A percentile compares a stretch with the other conserved stretches of the same genome.
phyloP scores from a whole-genome alignment of 2,329 filamentous ascomycete genomes.

The Thielaviopsis musarum region DNA sequence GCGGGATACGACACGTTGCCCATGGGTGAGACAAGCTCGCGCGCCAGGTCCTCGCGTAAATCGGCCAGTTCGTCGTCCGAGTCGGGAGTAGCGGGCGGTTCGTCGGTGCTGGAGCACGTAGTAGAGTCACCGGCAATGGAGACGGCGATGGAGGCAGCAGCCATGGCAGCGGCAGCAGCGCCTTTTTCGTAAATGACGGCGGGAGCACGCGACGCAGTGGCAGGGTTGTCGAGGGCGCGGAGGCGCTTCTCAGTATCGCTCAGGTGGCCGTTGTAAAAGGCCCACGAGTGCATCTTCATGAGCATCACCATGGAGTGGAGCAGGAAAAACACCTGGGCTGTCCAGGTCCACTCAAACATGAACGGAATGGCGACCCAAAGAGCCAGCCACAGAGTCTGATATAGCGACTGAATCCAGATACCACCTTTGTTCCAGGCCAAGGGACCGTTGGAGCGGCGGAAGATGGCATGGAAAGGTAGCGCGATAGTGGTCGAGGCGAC shows the following conservation, averaged over 20 bases:
- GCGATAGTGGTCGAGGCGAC: slow-evolving; percentile 55
- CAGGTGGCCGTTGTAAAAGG: slow-evolving; percentile 94
- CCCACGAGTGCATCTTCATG: slow-evolving; percentile 99
- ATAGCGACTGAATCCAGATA: slow-evolving; percentile 68
- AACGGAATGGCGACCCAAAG: slow-evolving; percentile 82
- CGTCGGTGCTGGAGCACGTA: slow-evolving; percentile 15
- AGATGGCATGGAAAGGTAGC: slow-evolving; percentile 55
- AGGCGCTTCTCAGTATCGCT: slow-evolving; percentile 73
- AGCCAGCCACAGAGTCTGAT: slow-evolving; percentile 60
- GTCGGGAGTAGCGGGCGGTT: slow-evolving; percentile 16
- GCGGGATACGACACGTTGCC: slow-evolving; percentile 79
- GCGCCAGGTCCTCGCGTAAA: slow-evolving; percentile 72
- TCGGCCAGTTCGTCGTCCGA: slow-evolving; percentile 39
- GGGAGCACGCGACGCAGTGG: slow-evolving; percentile 43
- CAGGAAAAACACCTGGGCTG: slow-evolving; percentile 84
- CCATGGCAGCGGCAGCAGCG: slow-evolving; percentile 22
- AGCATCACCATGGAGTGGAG: slow-evolving; percentile 80
- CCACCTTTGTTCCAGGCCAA: slow-evolving; percentile 63
- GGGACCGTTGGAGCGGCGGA: slow-evolving; percentile 34
- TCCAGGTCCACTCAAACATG: slow-evolving; percentile 83
- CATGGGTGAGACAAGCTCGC: slow-evolving; percentile 78
- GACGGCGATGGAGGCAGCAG: slow-evolving; percentile 11
- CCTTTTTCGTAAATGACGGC: slow-evolving; percentile 57
- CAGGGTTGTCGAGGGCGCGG: slow-evolving; percentile 59
- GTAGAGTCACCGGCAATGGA: slow-evolving; percentile 12